phyloP scores from a whole-genome alignment of 495 filamentous ascomycete genomes.

The Daldinia vernicosa region DNA sequence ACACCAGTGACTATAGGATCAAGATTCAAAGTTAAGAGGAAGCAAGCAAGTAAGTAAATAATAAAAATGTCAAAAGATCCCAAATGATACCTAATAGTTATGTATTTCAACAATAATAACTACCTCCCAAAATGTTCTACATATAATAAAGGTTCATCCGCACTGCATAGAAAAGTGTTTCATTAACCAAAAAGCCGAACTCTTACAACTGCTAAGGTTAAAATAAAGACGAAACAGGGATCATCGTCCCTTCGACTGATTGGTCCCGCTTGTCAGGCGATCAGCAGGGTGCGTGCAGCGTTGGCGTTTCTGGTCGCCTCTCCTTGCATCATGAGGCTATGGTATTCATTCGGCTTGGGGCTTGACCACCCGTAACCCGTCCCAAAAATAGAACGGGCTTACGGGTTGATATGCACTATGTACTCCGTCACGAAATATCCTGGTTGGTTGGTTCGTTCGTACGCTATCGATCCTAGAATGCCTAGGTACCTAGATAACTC shows the following conservation, averaged over 20 bases:
- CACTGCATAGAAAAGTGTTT: not conserved
- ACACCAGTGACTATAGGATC: not conserved
- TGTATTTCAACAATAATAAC: not conserved
- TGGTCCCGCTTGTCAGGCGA: slow-evolving; percentile 15
- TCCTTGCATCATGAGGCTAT: slow-evolving; percentile 41
- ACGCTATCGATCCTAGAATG: slow-evolving; percentile 6
- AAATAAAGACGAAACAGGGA: slow-evolving; percentile 36
- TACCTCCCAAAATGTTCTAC: not conserved
- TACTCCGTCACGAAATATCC: too few species aligned
- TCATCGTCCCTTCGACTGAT: slow-evolving; percentile 12
- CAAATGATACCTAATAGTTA: not conserved
- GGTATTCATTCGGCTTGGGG: not conserved
- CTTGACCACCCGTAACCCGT: slow-evolving; percentile 7
- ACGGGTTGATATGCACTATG: not conserved
- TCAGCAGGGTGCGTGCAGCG: slow-evolving; percentile 27
- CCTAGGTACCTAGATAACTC: not conserved
- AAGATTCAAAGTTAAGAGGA: too few species aligned
- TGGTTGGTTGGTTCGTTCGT: slow-evolving; percentile 20
- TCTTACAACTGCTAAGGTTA: slow-evolving; percentile 10
- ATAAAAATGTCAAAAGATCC: not conserved
- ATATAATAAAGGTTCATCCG: not conserved
- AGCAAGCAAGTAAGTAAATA: not conserved
- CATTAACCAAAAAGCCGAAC: not conserved
- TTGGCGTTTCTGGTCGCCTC: slow-evolving; percentile 34
- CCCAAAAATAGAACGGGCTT: slow-evolving; percentile 27